Base-by-base conservation (phyloP, 148 eudicot species). In the Dianthus caryophyllus region DNA sequence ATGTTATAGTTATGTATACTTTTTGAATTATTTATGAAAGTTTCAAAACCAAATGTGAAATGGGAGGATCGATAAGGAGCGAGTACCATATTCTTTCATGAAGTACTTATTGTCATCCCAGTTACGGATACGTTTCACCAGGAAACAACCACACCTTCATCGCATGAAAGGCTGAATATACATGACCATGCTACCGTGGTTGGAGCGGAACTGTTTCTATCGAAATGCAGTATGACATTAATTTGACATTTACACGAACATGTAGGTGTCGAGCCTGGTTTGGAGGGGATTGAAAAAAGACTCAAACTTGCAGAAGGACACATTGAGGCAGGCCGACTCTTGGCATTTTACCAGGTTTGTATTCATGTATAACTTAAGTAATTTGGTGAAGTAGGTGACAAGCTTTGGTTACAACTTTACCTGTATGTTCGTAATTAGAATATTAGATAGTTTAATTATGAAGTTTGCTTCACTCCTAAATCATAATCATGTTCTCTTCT, bases 241-340 rank as follows among this genome's bases (percentile, higher is more conserved):
- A 63, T 44, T 26, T 64, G 61, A 17, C 14, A 39, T 55, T 36
- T 66, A 51, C 61, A 22, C 69, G 70, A 63, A 52, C 58, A 27
- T 76, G 65, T 83, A 94, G 97, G 83, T 62, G 67, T 66, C 69
- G 87, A 87, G 64, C 66, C 58, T 70, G 68, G 63, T 73, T 65
- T 56, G 10, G 81, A 76, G 67, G 82, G 78, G 55, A 80, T 88
- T 48, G 87, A 88, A 70, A 70, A 71, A 65, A 82, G 86, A 75
- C 80, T 86, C 52, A 85, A 82, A 85, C 75, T 77, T 73, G 93
- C 96, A 43, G 99, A 90, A 79, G 92, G 88, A 68, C 97, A 90
- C 81, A 76, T 90, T 78, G 99, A 94, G 86, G 99, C 97, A 31
- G 99, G 99, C 71, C 85, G 99, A 72, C 84, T 94, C 64, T 84